Evolutionary conservation across 768 basidiomycete genomes (phyloP).

Genomic region (Phylloporus scabripes): DNA sequence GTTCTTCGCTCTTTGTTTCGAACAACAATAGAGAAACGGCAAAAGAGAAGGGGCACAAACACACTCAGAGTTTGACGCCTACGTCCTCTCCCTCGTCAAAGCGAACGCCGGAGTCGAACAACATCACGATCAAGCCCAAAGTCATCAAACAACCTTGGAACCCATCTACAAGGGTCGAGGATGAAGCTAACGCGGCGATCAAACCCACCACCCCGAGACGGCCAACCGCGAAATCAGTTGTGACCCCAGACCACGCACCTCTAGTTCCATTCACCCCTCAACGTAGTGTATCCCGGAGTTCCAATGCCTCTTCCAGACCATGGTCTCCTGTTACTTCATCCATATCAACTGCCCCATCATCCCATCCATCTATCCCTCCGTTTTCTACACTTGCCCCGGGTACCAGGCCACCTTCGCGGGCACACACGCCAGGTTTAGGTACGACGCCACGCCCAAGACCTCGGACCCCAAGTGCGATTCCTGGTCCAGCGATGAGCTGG

Average conservation of each 20-base stretch:
- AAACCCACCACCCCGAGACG: slow-evolving; percentile 50
- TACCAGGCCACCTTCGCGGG: slow-evolving; percentile 46
- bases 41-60: slow-evolving; percentile 58
- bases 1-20: slow-evolving; percentile 58
- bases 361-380: slow-evolving; percentile 35
- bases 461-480: slow-evolving; percentile 77
- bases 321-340: slow-evolving; percentile 76
- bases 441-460: slow-evolving; percentile 64
- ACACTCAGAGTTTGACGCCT: slow-evolving; percentile 67
- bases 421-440: slow-evolving; percentile 47
- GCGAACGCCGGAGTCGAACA: slow-evolving; percentile 33
- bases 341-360: slow-evolving; percentile 61
- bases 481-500: slow-evolving; percentile 50
- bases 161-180: slow-evolving; percentile 68
- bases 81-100: slow-evolving; percentile 53
- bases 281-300: slow-evolving; percentile 66
- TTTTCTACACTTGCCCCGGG: slow-evolving; percentile 24
- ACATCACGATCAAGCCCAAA: slow-evolving; percentile 38
- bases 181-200: slow-evolving; percentile 43
- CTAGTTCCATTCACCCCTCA: slow-evolving; percentile 48
- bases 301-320: slow-evolving; percentile 72
- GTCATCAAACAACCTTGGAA: slow-evolving; percentile 63
- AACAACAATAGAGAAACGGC: slow-evolving; percentile 43
- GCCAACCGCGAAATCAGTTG: slow-evolving; percentile 41
- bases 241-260: slow-evolving; percentile 38